phyloP scores from a whole-genome alignment of 495 filamentous ascomycete genomes.

The Aspergillus egyptiacus region DNA sequence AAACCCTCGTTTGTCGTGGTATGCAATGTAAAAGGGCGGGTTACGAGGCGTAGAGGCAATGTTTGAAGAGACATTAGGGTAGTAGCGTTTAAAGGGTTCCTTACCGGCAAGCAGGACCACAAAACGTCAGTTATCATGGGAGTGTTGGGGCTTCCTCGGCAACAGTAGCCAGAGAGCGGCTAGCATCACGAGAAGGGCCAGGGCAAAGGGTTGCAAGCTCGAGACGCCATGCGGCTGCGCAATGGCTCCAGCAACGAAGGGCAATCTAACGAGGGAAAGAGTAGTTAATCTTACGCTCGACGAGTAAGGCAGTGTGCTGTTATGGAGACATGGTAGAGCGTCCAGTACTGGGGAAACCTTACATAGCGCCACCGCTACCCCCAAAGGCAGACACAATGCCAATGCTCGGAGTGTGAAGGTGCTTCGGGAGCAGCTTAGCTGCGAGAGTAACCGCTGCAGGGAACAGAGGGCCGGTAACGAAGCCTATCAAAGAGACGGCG shows the following conservation, averaged over 20 bases:
- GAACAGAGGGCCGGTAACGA: conserved; percentile 55
- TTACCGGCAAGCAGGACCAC: too few species aligned
- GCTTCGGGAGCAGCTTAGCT: conserved; percentile 65
- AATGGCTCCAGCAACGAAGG: conserved; percentile 8
- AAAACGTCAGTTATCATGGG: conserved; percentile 1
- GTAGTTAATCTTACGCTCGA: too few species aligned
- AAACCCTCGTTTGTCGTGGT: too few species aligned
- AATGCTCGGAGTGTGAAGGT: conserved; percentile 46
- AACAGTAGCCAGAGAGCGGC: conserved; percentile 5
- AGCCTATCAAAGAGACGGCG: conserved; percentile 56
- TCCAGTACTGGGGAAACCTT: background rate
- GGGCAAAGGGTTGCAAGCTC: conserved; percentile 6
- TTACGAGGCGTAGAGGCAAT: too few species aligned
- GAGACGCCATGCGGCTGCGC: conserved; percentile 3
- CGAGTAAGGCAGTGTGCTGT: background rate
- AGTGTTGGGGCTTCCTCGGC: background rate
- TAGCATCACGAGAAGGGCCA: conserved; percentile 3
- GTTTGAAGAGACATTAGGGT: background rate
- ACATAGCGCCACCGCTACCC: conserved; percentile 8
- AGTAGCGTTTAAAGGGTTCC: too few species aligned
- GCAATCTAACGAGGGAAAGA: background rate
- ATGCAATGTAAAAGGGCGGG: too few species aligned
- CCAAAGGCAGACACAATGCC: conserved; percentile 4
- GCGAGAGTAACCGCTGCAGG: conserved; percentile 64
- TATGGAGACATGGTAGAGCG: background rate